A percentile compares a stretch with the other conserved stretches of the same genome.
phyloP scores from a whole-genome alignment of 176 grass and related monocot species.

The Eragrostis curvula region DNA sequence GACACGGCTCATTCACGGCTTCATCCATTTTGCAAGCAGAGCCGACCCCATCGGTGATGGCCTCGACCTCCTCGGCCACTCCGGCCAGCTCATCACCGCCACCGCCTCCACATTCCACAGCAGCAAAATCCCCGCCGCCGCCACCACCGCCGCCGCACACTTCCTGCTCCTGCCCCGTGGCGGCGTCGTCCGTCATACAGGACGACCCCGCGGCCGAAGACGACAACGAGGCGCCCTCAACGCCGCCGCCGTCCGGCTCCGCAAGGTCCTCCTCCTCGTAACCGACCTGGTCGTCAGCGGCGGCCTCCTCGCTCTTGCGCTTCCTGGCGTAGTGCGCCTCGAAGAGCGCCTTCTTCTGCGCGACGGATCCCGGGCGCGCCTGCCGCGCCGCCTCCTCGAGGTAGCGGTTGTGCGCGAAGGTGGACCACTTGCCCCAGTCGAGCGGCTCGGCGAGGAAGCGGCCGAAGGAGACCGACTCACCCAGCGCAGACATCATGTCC shows the following conservation, averaged over 20 bases:
- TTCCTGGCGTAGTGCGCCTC: constrained; percentile 72
- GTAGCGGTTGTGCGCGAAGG: constrained; percentile 72
- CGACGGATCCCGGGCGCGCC: constrained; percentile 67
- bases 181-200: constrained; percentile 39
- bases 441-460: constrained; percentile 77
- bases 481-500: constrained; percentile 68
- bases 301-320: constrained; percentile 28
- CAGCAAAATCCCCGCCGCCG: not conserved
- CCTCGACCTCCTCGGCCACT: not conserved
- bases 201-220: constrained; percentile 17
- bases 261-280: not conserved
- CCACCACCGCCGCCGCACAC: not conserved
- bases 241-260: not conserved
- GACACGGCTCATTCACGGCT: not conserved
- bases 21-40: not conserved
- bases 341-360: constrained; percentile 80
- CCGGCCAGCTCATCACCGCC: not conserved
- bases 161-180: not conserved
- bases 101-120: not conserved
- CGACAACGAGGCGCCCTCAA: not conserved
- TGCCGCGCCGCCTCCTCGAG: constrained; percentile 68
- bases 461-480: constrained; percentile 76
- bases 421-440: constrained; percentile 76
- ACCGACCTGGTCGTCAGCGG: not conserved
- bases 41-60: not conserved